Percentiles rank a stretch among this genome's conserved stretches.
Conservation (phyloP, 352 stramenopile genomes). For the Peronospora belbahrii region DNA sequence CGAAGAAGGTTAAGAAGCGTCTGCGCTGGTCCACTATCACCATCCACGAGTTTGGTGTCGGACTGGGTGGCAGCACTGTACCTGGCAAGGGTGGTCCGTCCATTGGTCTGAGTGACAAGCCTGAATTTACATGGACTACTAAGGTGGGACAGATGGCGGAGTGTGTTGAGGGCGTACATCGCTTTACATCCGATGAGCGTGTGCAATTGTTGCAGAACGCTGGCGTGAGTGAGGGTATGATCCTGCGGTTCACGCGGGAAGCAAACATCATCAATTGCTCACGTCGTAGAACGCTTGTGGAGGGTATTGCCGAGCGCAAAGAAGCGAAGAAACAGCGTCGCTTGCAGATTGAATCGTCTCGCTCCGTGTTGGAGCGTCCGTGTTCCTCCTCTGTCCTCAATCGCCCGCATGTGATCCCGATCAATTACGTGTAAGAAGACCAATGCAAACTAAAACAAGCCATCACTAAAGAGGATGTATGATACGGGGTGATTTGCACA, state of each 20-base stretch:
- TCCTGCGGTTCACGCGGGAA: slow-evolving; percentile 54
- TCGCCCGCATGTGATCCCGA: slow-evolving; percentile 37
- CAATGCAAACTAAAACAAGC: background rate
- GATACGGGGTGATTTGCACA: slow-evolving; percentile 1
- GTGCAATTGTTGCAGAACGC: slow-evolving; percentile 39
- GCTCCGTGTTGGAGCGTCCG: slow-evolving; percentile 16
- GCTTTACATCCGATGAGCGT: slow-evolving; percentile 44
- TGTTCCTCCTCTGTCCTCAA: slow-evolving; percentile 29
- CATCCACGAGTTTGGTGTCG: slow-evolving; percentile 50
- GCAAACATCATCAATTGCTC: slow-evolving; percentile 60
- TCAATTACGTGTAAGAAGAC: slow-evolving; percentile 36
- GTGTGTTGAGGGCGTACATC: slow-evolving; percentile 46
- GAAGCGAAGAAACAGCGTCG: slow-evolving; percentile 21
- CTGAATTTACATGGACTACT: slow-evolving; percentile 56
- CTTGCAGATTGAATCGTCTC: slow-evolving; percentile 8
- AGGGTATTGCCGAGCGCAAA: slow-evolving; percentile 31
- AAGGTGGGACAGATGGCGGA: slow-evolving; percentile 59
- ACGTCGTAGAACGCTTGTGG: slow-evolving; percentile 37
- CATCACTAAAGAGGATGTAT: background rate
- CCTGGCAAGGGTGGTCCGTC: slow-evolving; percentile 40
- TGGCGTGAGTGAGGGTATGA: slow-evolving; percentile 55
- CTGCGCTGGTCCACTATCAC: slow-evolving; percentile 50
- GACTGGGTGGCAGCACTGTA: slow-evolving; percentile 43
- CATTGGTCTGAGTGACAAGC: slow-evolving; percentile 39
- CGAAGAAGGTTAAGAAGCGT: slow-evolving; percentile 31